These are phyloP conservation scores for Narthecium ossifragum DNA, from an alignment of 106 monocot species.

Conservation along the genomic window DNA sequence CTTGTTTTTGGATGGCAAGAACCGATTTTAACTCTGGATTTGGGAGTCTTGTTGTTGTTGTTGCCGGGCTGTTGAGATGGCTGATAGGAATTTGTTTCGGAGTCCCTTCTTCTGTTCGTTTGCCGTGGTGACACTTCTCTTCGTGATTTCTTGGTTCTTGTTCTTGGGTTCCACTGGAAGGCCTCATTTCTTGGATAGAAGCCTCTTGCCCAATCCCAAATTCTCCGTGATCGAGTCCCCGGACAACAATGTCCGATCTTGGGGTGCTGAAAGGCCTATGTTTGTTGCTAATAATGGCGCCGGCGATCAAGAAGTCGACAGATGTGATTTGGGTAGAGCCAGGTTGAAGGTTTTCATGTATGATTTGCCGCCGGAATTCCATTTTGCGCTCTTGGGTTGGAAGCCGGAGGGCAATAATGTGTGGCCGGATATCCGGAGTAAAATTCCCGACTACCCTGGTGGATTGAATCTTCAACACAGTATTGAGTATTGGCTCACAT, in stretches of 20 bases:
- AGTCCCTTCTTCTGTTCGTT: constrained; percentile 27
- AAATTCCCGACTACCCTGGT: constrained; percentile 55
- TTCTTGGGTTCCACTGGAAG: constrained; percentile 29
- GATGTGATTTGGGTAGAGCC: constrained; percentile 37
- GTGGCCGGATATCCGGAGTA: constrained; percentile 46
- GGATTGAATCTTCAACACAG: constrained; percentile 81
- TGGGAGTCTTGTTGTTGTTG: background rate
- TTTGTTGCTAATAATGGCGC: too few species aligned
- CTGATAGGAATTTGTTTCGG: too few species aligned
- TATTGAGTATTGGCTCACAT: constrained; percentile 78
- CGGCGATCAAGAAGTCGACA: background rate
- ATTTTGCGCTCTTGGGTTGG: constrained; percentile 72
- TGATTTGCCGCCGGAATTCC: constrained; percentile 64
- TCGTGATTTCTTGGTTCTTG: constrained; percentile 35
- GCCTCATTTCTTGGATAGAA: constrained; percentile 15
- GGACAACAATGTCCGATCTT: background rate
- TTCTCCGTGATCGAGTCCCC: constrained; percentile 17
- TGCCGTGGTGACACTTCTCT: constrained; percentile 14
- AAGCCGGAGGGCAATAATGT: constrained; percentile 15
- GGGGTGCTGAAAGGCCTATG: background rate
- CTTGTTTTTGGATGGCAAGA: too few species aligned
- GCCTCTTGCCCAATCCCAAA: constrained; percentile 14
- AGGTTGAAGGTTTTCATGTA: constrained; percentile 72
- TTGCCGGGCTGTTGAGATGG: constrained; percentile 10
- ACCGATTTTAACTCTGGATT: too few species aligned